Percentiles rank a stretch among this genome's conserved stretches.
phyloP scores from a whole-genome alignment of 805 yeast genomes.

The Metschnikowia proteae region DNA sequence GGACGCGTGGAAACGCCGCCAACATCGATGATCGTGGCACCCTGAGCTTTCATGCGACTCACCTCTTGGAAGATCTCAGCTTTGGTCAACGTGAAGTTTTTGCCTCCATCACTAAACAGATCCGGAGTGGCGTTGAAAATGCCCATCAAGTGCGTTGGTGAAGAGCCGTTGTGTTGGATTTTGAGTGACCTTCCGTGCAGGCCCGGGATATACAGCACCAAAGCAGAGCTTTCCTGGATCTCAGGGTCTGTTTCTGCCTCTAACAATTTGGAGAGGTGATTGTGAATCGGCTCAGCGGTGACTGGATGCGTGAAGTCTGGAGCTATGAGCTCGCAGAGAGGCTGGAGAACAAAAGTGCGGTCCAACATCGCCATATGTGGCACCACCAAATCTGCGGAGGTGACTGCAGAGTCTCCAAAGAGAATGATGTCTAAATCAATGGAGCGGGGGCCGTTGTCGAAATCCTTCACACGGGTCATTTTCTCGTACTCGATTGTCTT shows the following conservation, averaged over 20 bases:
- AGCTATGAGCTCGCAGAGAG: constrained; percentile 75
- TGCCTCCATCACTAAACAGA: constrained; percentile 90
- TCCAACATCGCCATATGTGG: constrained; percentile 91
- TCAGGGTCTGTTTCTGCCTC: constrained; percentile 30
- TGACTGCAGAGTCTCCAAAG: constrained; percentile 57
- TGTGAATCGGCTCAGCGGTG: constrained; percentile 73
- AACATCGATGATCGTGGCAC: constrained; percentile 78
- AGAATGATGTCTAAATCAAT: constrained; percentile 86
- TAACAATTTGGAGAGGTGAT: constrained; percentile 57
- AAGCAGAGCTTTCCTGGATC: constrained; percentile 48
- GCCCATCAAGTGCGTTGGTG: constrained; percentile 76
- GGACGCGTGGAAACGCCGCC: constrained; percentile 96
- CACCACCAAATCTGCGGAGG: constrained; percentile 56
- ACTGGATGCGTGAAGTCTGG: constrained; percentile 74
- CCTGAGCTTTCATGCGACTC: constrained; percentile 46
- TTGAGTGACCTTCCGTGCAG: constrained; percentile 15
- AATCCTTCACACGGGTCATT: constrained; percentile 65
- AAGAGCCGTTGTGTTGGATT: constrained; percentile 44
- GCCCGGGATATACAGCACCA: constrained; percentile 50
- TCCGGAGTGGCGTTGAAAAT: constrained; percentile 90
- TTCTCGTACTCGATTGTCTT: constrained; percentile 76
- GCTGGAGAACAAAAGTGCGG: constrained; percentile 84
- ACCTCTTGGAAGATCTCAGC: constrained; percentile 46
- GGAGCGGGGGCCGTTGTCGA: constrained; percentile 89
- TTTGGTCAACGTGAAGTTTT: constrained; percentile 24